Evolutionary conservation across 2,329 filamentous ascomycete species (phyloP), one percentile per base, ranked within the genome.

Genomic region (Ophiostoma tasmaniense): DNA sequence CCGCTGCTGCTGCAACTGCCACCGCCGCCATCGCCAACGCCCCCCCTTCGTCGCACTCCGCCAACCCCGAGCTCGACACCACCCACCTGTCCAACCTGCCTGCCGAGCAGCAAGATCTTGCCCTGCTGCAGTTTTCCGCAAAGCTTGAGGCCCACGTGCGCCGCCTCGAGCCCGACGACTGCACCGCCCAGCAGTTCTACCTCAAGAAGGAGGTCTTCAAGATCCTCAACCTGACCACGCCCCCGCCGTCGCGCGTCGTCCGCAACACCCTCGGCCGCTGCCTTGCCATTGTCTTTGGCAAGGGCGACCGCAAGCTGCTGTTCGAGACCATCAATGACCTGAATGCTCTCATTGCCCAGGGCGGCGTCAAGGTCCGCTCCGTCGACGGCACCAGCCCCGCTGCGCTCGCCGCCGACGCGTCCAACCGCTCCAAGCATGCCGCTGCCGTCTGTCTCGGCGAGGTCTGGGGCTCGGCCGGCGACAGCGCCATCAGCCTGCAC

Each of bases 291-390:
- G 88, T 98, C 70, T 90, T 99, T 73, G 85, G 84, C 20, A 90
- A 90, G 72, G 95, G 95, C 14, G 94, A 97, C 79, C 86, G 94
- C 72, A 97, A 96, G 77, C 84, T 96, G 66, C 85, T 99, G 2
- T 97, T 96, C 76, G 95, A 99, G 78, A 96, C 92, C 0, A 90
- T 98, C 76, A 96, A 95, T 75, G 94, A 98, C 73, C 83, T 98
- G 13, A 83, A 93, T 11, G 82, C 80, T 13, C 77, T 96, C 64
- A 88, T 88, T 17, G 61, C 71, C 71, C 87, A 88, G 25, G 87
- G 89, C n/a, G 97, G 96, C 78, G 83, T 83, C 42, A 90, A 89
- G 77, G 81, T 81, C 67, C 93, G 97, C 70, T 88, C 87, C 73
- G 93, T 97, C 74, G 69, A 71, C 61, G 61, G 66, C 66, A 67